These are phyloP conservation scores for Ogataea nakhonphanomensis DNA, from an alignment of 805 yeast species.

Conservation along the genomic window DNA sequence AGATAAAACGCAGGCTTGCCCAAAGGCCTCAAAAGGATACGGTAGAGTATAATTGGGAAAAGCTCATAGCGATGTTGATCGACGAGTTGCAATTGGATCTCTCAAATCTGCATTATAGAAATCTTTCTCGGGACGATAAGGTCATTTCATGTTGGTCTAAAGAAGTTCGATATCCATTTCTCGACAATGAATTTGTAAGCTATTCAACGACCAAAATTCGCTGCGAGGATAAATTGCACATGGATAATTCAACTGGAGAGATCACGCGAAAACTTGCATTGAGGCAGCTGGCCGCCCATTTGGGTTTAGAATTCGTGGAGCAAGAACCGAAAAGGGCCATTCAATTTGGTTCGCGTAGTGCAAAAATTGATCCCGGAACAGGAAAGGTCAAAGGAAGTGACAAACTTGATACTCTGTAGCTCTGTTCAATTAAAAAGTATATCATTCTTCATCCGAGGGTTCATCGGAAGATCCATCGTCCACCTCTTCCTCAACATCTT, in stretches of 20 bases:
- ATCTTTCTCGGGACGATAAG: slow-evolving; percentile 88
- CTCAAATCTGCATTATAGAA: slow-evolving; percentile 68
- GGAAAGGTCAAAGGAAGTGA: slow-evolving; percentile 79
- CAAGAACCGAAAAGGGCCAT: slow-evolving; percentile 88
- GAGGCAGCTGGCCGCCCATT: slow-evolving; percentile 53
- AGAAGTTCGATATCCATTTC: slow-evolving; percentile 84
- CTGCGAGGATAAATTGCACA: slow-evolving; percentile 41
- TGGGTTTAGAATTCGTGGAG: slow-evolving; percentile 47
- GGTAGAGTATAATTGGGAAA: slow-evolving; percentile 11
- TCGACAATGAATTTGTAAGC: slow-evolving; percentile 59
- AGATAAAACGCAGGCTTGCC: slow-evolving; percentile 20
- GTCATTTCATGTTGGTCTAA: slow-evolving; percentile 84
- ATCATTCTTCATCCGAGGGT: slow-evolving; percentile 23
- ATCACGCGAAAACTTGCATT: slow-evolving; percentile 50
- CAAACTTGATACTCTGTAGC: slow-evolving; percentile 4
- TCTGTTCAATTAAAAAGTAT: not conserved
- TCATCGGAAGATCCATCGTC: slow-evolving; percentile 33
- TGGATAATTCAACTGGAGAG: slow-evolving; percentile 34
- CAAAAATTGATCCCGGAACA: slow-evolving; percentile 83
- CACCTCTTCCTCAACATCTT: slow-evolving; percentile 35
- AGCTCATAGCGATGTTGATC: slow-evolving; percentile 40
- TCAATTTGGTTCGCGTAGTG: slow-evolving; percentile 94
- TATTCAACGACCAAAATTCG: slow-evolving; percentile 47
- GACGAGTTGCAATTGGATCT: slow-evolving; percentile 69
- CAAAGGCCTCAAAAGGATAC: slow-evolving; percentile 21